Evolutionary conservation across 495 filamentous ascomycete species (phyloP).

Genomic region (Hypomontagnella submonticulosa): DNA sequence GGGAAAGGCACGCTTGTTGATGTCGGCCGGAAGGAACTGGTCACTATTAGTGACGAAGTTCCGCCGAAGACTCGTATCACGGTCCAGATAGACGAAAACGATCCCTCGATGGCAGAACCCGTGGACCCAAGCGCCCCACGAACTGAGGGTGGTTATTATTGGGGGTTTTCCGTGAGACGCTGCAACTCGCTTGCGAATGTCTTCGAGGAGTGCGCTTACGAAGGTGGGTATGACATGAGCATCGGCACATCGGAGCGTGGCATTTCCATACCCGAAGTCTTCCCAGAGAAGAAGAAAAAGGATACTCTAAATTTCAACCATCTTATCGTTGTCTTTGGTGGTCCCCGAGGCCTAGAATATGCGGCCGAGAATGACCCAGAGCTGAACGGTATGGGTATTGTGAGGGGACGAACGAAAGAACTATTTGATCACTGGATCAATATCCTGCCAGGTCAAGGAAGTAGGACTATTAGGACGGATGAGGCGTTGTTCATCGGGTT

Average conservation of each 20-base stretch:
- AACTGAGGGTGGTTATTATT: conserved; percentile 77
- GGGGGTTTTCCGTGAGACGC: conserved; percentile 75
- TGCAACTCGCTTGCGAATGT: conserved; percentile 69
- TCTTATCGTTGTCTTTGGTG: conserved; percentile 77
- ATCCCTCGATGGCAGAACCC: conserved; percentile 58
- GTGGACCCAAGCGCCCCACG: conserved; percentile 70
- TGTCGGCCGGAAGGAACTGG: conserved; percentile 64
- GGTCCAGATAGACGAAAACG: conserved; percentile 64
- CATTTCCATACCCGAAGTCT: conserved; percentile 57
- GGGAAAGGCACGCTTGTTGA: conserved; percentile 66
- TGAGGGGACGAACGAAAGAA: conserved; percentile 64
- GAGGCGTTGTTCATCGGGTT: conserved; percentile 80
- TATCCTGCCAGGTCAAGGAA: conserved; percentile 77
- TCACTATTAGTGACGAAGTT: conserved; percentile 65
- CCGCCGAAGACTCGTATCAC: conserved; percentile 72
- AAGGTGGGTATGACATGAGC: conserved; percentile 73
- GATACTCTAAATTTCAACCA: conserved; percentile 65
- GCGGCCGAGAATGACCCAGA: conserved; percentile 73
- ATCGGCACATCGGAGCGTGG: conserved; percentile 83
- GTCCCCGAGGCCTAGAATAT: conserved; percentile 75
- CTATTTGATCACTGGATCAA: conserved; percentile 85
- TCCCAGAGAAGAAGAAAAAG: conserved; percentile 54
- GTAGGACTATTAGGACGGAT: conserved; percentile 79
- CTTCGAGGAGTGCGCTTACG: conserved; percentile 71
- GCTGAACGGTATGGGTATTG: conserved; percentile 65